These are phyloP conservation scores for Termitomyces sp. DNA, from an alignment of 768 basidiomycete genomes.

Conservation along the genomic window DNA sequence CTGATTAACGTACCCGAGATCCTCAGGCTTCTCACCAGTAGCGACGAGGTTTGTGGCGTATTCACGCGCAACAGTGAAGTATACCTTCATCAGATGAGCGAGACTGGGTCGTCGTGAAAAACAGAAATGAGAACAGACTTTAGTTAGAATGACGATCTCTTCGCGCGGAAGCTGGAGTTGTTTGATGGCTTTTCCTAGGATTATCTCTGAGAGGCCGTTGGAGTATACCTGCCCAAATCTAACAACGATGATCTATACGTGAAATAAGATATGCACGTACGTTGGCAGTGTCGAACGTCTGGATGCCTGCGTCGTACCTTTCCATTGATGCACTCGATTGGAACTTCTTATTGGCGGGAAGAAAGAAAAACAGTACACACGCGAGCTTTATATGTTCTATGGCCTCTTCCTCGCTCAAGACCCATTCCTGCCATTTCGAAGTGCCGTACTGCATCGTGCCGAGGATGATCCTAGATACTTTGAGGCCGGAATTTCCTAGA, in stretches of 20 bases:
- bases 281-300: slow-evolving; percentile 57
- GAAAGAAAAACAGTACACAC: slow-evolving; percentile 26
- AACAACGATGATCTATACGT: neutral
- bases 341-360: neutral
- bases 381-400: slow-evolving; percentile 51
- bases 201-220: slow-evolving; percentile 60
- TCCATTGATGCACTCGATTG: neutral
- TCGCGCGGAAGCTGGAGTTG: slow-evolving; percentile 62
- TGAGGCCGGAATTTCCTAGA: slow-evolving; percentile 51
- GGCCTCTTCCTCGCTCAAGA: slow-evolving; percentile 44
- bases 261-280: neutral
- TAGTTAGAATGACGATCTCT: slow-evolving; percentile 77
- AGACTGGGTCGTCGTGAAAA: neutral
- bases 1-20: slow-evolving; percentile 52
- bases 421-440: slow-evolving; percentile 49
- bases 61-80: slow-evolving; percentile 26
- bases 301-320: slow-evolving; percentile 50
- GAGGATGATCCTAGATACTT: slow-evolving; percentile 63
- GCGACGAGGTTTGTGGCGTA: slow-evolving; percentile 11
- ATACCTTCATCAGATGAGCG: slow-evolving; percentile 29
- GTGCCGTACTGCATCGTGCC: slow-evolving; percentile 59
- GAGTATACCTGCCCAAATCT: slow-evolving; percentile 53
- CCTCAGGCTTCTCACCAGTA: slow-evolving; percentile 26
- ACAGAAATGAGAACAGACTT: slow-evolving; percentile 36
- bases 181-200: slow-evolving; percentile 73